phyloP scores from a whole-genome alignment of 345 rosid genomes.

The Arabis alpina region DNA sequence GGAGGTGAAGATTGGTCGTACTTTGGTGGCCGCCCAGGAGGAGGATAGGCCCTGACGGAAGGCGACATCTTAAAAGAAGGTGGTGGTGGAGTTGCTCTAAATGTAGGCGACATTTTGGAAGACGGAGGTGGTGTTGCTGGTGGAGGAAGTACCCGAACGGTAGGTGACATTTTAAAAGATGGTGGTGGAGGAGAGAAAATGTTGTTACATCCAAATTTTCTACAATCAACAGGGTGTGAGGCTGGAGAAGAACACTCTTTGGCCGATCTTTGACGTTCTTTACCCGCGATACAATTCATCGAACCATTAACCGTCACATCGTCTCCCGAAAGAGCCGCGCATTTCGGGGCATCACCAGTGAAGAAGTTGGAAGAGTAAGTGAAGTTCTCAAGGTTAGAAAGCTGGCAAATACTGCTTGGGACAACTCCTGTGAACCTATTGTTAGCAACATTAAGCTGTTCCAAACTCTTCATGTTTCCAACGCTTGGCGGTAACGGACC shows the following conservation, averaged over 20 bases:
- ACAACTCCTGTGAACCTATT: slow-evolving; percentile 62
- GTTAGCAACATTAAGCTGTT: slow-evolving; percentile 64
- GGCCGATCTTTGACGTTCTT: slow-evolving; percentile 54
- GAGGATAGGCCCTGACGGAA: slow-evolving; percentile 23
- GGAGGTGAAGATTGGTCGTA: slow-evolving; percentile 29
- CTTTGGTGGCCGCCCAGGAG: slow-evolving; percentile 6
- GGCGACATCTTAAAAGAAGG: slow-evolving; percentile 29
- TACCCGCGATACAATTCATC: slow-evolving; percentile 60
- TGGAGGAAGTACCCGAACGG: slow-evolving; percentile 37
- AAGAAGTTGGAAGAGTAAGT: slow-evolving; percentile 71
- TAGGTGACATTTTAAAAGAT: slow-evolving; percentile 47
- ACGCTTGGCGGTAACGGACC: slow-evolving; percentile 59
- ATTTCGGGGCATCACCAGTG: slow-evolving; percentile 59
- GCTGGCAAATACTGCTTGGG: slow-evolving; percentile 57
- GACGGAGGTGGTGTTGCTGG: slow-evolving; percentile 33
- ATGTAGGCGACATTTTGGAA: slow-evolving; percentile 34
- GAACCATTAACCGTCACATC: slow-evolving; percentile 47
- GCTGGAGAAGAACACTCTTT: slow-evolving; percentile 59
- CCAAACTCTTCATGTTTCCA: slow-evolving; percentile 67
- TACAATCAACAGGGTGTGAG: slow-evolving; percentile 62
- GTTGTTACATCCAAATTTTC: slow-evolving; percentile 51
- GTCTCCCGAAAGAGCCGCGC: slow-evolving; percentile 49
- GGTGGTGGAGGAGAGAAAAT: slow-evolving; percentile 39
- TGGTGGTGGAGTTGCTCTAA: slow-evolving; percentile 17
- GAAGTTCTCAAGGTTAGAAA: slow-evolving; percentile 64